Conservation (phyloP, 768 basidiomycete species). For the Leccinum arenicola region DNA sequence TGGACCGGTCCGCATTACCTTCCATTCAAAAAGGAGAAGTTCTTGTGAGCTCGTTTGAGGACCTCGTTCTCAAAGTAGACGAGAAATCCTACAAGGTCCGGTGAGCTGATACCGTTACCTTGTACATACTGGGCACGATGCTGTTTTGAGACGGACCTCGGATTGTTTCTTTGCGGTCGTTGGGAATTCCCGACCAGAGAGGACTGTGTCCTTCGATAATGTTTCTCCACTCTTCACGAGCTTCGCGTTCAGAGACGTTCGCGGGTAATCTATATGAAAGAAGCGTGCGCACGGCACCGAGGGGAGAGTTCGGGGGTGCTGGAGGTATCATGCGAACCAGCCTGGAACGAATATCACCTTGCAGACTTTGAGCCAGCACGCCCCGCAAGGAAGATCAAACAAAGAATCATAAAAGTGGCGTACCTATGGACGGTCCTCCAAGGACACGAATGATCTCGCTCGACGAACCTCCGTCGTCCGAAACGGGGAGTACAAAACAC, state of each 20-base stretch:
- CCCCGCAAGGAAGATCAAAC: conserved; percentile 10
- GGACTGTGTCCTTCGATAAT: conserved; percentile 84
- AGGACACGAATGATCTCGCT: conserved; percentile 92
- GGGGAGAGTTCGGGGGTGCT: conserved; percentile 53
- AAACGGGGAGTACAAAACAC: conserved; percentile 87
- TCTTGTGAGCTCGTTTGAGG: conserved; percentile 87
- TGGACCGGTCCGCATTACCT: conserved; percentile 42
- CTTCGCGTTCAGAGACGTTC: conserved; percentile 64
- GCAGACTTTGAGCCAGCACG: conserved; percentile 1
- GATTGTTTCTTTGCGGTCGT: conserved; percentile 88
- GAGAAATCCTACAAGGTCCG: conserved; percentile 64
- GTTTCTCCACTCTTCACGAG: conserved; percentile 87
- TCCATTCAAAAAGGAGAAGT: conserved; percentile 91
- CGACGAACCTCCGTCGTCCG: conserved; percentile 94
- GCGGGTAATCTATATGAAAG: conserved; percentile 79
- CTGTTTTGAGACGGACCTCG: conserved; percentile 50
- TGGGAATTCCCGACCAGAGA: conserved; percentile 84
- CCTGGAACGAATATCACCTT: conserved; percentile 87
- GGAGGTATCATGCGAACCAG: conserved; percentile 83
- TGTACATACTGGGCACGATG: not conserved
- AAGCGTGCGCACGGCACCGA: conserved; percentile 72
- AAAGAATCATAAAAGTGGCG: conserved; percentile 13
- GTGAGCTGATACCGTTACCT: not conserved
- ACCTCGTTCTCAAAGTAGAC: conserved; percentile 90
- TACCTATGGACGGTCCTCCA: conserved; percentile 83